These are phyloP conservation scores for Umbellularia californica DNA, from an alignment of 164 flowering plant genomes.

Conservation along the genomic window DNA sequence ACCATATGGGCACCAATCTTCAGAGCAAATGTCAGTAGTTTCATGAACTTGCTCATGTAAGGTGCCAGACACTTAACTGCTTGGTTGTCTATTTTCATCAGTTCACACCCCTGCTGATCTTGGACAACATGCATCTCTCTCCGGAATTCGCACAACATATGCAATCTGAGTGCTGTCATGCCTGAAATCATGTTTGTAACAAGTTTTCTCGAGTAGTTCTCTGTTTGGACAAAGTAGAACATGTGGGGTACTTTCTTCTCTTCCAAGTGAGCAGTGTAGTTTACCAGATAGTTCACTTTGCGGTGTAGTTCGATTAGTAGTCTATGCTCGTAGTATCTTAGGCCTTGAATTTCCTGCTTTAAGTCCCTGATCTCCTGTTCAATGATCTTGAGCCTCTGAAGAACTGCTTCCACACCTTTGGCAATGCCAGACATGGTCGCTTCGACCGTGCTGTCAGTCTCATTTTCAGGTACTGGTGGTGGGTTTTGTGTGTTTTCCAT, in stretches of 20 bases:
- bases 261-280: constrained; percentile 64
- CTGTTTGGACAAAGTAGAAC: constrained; percentile 85
- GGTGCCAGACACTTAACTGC: constrained; percentile 68
- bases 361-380: constrained; percentile 82
- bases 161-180: constrained; percentile 79
- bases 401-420: constrained; percentile 83
- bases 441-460: constrained; percentile 42
- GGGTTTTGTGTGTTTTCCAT: constrained; percentile 36
- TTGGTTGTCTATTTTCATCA: constrained; percentile 75
- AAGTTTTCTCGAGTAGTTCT: constrained; percentile 67
- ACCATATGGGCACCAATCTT: constrained; percentile 88
- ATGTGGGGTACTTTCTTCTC: constrained; percentile 90
- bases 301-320: constrained; percentile 67
- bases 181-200: constrained; percentile 74
- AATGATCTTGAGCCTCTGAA: constrained; percentile 79
- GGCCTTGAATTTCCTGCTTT: constrained; percentile 93
- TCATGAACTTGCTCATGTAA: constrained; percentile 88
- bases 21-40: constrained; percentile 70
- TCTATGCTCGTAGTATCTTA: constrained; percentile 80
- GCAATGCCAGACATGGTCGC: constrained; percentile 78
- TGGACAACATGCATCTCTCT: constrained; percentile 89
- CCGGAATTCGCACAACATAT: constrained; percentile 79
- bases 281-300: constrained; percentile 70
- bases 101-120: constrained; percentile 83
- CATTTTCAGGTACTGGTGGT: constrained; percentile 20